Conservation (phyloP, 495 filamentous ascomycete species). For the Mytilinidion resinicola region DNA sequence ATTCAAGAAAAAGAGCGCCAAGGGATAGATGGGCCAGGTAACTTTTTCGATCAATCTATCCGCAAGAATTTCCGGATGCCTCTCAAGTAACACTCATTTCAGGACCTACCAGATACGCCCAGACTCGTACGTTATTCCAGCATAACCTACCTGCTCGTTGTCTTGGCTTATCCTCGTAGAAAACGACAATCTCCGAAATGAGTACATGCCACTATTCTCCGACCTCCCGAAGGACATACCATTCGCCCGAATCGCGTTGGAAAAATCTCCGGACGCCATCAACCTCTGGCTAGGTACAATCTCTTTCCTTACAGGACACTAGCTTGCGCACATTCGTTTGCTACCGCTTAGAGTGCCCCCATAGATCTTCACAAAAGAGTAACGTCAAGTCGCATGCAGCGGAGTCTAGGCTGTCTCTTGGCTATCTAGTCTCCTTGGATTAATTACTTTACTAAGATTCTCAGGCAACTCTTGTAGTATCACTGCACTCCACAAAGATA, state of each 20-base stretch:
- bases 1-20: slow-evolving; percentile 23
- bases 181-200: slow-evolving; percentile 68
- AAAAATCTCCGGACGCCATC: slow-evolving; percentile 57
- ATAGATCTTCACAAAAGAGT: no score
- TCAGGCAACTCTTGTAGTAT: slow-evolving; percentile 50
- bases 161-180: slow-evolving; percentile 37
- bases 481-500: slow-evolving; percentile 68
- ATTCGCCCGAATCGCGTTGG: slow-evolving; percentile 61
- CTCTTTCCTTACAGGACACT: no score
- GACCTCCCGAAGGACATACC: slow-evolving; percentile 52
- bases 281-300: slow-evolving; percentile 73
- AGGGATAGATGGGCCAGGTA: neutral
- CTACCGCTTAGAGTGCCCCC: no score
- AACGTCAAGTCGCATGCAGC: no score
- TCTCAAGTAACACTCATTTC: neutral
- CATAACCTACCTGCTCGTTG: no score
- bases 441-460: no score
- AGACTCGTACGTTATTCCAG: slow-evolving; percentile 39
- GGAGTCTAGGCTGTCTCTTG: no score
- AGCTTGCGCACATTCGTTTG: no score
- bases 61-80: neutral
- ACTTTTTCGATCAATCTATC: neutral
- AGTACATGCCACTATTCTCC: slow-evolving; percentile 54
- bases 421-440: no score
- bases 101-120: slow-evolving; percentile 40